Evolutionary conservation across 305 asterid species (phyloP).

Genomic region (Fraxinus dipetala): DNA sequence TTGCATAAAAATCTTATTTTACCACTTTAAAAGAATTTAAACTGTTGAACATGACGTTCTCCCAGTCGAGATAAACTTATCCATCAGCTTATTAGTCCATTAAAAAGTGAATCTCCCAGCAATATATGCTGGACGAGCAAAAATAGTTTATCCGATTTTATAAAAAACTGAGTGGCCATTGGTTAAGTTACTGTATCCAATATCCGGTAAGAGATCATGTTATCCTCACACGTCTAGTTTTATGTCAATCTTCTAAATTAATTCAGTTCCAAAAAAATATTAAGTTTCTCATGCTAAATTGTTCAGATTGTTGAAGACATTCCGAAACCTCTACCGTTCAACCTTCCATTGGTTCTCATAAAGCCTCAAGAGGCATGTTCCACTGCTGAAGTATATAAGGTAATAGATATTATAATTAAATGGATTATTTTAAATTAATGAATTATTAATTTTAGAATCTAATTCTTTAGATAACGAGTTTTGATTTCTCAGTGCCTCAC

Average conservation of each 20-base stretch:
- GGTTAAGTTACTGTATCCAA: not conserved
- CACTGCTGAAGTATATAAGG: slow-evolving; percentile 98
- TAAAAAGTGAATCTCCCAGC: not conserved
- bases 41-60: not conserved
- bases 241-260: not conserved
- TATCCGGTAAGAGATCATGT: not conserved
- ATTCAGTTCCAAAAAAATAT: not conserved
- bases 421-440: slow-evolving; percentile 4
- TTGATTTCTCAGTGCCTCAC: slow-evolving; percentile 55
- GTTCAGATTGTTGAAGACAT: slow-evolving; percentile 80
- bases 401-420: slow-evolving; percentile 22
- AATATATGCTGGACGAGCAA: not conserved
- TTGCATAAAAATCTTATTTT: not conserved
- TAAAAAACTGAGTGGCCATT: not conserved
- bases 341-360: slow-evolving; percentile 83
- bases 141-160: not conserved
- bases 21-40: not conserved
- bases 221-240: not conserved
- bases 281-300: not conserved
- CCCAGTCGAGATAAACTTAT: too few species aligned
- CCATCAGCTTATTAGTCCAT: not conserved
- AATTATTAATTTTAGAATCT: not conserved
- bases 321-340: slow-evolving; percentile 52
- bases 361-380: slow-evolving; percentile 92
- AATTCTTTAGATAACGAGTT: slow-evolving; percentile 16